Base-by-base conservation (phyloP, 2,329 filamentous ascomycete species). In the Beauveria australis region DNA sequence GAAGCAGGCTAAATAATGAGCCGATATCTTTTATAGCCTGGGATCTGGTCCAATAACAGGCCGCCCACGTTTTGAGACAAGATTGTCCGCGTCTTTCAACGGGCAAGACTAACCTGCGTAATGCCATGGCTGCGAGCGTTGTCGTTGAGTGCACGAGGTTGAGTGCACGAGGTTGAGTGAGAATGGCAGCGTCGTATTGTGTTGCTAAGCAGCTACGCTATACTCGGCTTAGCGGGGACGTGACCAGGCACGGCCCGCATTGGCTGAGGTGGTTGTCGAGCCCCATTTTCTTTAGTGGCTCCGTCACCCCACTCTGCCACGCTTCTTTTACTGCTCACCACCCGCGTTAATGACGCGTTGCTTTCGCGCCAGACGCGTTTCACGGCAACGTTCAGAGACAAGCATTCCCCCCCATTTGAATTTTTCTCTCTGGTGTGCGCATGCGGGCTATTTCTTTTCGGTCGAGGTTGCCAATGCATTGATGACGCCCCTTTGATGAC, bases 331-430 rank as follows among this genome's bases (percentile, higher is more conserved):
- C n/a, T 53, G 12, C 14, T 28, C 33, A 44, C 48, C 12, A 33
- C 24, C 18, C 59, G 59, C 59, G 59, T 61, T 44, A 61, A 54
- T 59, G 43, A 61, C 59, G 59, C 52, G 59, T 61, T 54, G 28
- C 16, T 49, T 61, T 61, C 59, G 52, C 59, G 59, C 48, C 43
- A 26, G 59, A 33, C 59, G 59, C 52, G 59, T 55, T 46, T 61
- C 51, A 33, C 33, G 16, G 22, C 30, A n/a, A 49, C 30, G n/a
- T 49, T 43, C 60, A 63, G 62, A 58, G 46, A 49, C 33, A 33
- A 19, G 44, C 26, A 6, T 22, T 30, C 30, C 46, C 46, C 55
- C 46, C 41, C 55, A 40, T 58, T 30, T 33, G 33, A 40, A 40
- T 26, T 37, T 44, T 33, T 10, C 24, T 30, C 24, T 41, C 33